Conservation (phyloP, 768 basidiomycete species). For the Cubamyces sp. region DNA sequence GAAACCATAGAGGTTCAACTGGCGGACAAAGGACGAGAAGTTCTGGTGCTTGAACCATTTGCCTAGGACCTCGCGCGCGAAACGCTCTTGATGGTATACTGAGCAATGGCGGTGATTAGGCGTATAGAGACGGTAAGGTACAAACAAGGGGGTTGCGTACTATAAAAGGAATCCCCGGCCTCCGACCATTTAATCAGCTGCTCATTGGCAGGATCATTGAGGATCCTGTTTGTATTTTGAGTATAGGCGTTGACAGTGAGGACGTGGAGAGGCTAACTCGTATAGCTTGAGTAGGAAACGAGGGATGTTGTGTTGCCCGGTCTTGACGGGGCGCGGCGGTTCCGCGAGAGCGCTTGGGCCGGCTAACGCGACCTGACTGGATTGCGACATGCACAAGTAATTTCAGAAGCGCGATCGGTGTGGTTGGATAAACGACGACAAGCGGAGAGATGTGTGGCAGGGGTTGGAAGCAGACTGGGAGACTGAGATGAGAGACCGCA, state of each 20-base stretch:
- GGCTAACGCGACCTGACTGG: constrained; percentile 59
- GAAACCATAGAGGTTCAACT: constrained; percentile 96
- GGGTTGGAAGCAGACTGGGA: neutral
- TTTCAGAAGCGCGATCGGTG: too few relatives aligned
- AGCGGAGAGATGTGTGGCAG: neutral
- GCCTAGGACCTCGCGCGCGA: constrained; percentile 87
- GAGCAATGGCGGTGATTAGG: constrained; percentile 2
- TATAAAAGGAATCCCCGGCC: constrained; percentile 89
- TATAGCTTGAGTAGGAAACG: constrained; percentile 93
- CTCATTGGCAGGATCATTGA: constrained; percentile 81
- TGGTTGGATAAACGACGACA: neutral
- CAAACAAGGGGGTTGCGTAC: constrained; percentile 44
- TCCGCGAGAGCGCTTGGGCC: constrained; percentile 43
- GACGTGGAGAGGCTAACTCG: constrained; percentile 57
- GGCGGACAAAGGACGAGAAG: constrained; percentile 91
- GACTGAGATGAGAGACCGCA: too few relatives aligned
- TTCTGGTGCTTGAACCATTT: constrained; percentile 98
- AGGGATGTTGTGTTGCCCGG: constrained; percentile 58
- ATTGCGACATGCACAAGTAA: constrained; percentile 44
- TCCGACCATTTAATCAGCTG: constrained; percentile 92
- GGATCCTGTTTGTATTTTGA: constrained; percentile 63
- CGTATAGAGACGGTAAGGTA: neutral
- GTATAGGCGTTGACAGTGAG: neutral
- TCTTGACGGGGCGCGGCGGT: constrained; percentile 45
- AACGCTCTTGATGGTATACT: constrained; percentile 92